Evolutionary conservation across 106 monocot species (phyloP), one percentile per base, ranked within the genome.

Genomic region (Xerophyta viscosa): DNA sequence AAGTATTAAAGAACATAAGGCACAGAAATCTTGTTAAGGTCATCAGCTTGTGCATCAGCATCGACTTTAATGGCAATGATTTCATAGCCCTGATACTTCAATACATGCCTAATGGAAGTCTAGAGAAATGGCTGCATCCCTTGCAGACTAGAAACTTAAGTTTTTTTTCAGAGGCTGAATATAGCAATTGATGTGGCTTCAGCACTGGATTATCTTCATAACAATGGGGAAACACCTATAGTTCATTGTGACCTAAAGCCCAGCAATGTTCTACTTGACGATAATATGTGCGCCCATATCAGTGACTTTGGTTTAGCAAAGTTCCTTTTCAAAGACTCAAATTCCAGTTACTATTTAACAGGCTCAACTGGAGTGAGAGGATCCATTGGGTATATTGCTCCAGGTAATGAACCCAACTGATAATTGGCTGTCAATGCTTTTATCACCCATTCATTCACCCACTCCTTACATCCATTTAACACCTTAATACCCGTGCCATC

Each of bases 61-160:
- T 49, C 4, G 47, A 61, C 36, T 36, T 15, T 36, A 13, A 6
- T 14, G 61, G 48, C 2, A 61, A 31, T 31, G 61, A 48, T 25
- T 61, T 62, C 25, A 48, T 25, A 49, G 48, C 62, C 12, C 3
- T 62, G 17, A 10, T 62, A 2, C 49, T 37, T 19, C 33, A 62
- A 8, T 62, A 22, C 27, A 62, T 62, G 62, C 49, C 62, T 39
- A 62, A 62, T 37, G 50, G 62, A 5, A 62, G 50, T 39, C 33
- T 62, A 12, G 62, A 62, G 15, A 26, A 26, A 22, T 50, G 62
- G 62, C 27, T 62, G 50, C 62, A 62, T 50, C 50, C 62, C 14
- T 3, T 33, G 54, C 9, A 33, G 6, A 54, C 20, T 6, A 31
- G 22, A 8, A n/a, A 21, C 17, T 3, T 33, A 33, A 36, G 33